These are phyloP conservation scores for Mucor plumbeus DNA, from an alignment of 371 early-diverging fungal species.

Conservation along the genomic window DNA sequence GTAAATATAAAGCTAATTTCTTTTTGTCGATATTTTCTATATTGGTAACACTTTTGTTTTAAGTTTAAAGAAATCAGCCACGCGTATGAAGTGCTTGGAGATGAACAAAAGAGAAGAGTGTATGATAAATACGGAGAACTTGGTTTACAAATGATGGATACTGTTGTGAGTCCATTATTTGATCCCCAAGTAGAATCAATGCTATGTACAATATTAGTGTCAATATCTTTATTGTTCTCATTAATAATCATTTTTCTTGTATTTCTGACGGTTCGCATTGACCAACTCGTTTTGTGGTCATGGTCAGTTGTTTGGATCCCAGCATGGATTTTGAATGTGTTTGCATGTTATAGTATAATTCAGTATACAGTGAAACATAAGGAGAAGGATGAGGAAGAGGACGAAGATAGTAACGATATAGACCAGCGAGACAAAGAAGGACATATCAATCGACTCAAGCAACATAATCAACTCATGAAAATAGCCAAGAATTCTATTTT, in stretches of 20 bases:
- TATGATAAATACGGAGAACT: constrained; percentile 91
- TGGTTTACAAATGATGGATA: constrained; percentile 82
- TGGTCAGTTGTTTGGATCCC: constrained; percentile 82
- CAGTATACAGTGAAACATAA: constrained; percentile 16
- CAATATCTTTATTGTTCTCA: constrained; percentile 57
- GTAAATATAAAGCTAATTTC: constrained; percentile 23
- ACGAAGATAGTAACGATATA: constrained; percentile 14
- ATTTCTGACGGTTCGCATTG: constrained; percentile 78
- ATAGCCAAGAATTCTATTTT: constrained; percentile 18
- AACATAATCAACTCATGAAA: constrained; percentile 10
- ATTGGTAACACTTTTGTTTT: neutral
- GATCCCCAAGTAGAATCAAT: constrained; percentile 79
- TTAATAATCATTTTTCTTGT: constrained; percentile 80
- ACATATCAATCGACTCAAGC: constrained; percentile 8
- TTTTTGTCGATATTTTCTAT: neutral
- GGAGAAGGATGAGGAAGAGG: constrained; percentile 21
- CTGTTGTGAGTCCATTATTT: constrained; percentile 73
- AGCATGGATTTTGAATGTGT: constrained; percentile 72
- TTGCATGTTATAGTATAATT: constrained; percentile 37
- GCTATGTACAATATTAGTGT: constrained; percentile 68
- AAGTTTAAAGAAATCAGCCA: constrained; percentile 78
- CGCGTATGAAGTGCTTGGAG: constrained; percentile 77
- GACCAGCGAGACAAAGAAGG: neutral
- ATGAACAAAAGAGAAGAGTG: constrained; percentile 77
- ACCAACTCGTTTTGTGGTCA: constrained; percentile 69